A percentile compares a stretch with the other conserved stretches of the same genome.
phyloP scores from a whole-genome alignment of 108 stramenopile species.

The Nitzschia sp. region DNA sequence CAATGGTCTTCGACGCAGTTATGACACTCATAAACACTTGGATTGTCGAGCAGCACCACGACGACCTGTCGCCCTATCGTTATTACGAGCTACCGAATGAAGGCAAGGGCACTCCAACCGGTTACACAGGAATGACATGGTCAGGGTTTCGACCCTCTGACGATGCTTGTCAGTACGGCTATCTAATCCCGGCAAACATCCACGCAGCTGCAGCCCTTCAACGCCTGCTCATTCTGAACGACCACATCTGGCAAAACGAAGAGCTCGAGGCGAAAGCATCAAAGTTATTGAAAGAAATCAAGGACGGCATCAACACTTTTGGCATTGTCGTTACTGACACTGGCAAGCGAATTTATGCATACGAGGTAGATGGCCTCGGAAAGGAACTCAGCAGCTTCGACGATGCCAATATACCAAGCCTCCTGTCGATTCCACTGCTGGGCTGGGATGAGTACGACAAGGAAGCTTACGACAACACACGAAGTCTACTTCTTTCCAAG shows the following conservation, averaged over 20 bases:
- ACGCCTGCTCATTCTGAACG: constrained; percentile 21
- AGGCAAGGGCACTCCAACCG: constrained; percentile 52
- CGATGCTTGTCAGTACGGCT: constrained; percentile 55
- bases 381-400: constrained; percentile 51
- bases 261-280: constrained; percentile 28
- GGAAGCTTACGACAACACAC: constrained; percentile 52
- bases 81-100: constrained; percentile 52
- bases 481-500: constrained; percentile 45
- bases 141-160: constrained; percentile 61
- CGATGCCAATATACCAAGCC: constrained; percentile 80
- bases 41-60: constrained; percentile 65
- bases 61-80: constrained; percentile 52
- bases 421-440: constrained; percentile 64
- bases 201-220: constrained; percentile 54
- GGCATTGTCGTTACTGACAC: constrained; percentile 48
- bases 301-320: constrained; percentile 55
- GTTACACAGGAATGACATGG: constrained; percentile 49
- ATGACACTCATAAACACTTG: constrained; percentile 60
- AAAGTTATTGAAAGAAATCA: constrained; percentile 47
- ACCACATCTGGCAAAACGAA: constrained; percentile 35
- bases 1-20: constrained; percentile 43
- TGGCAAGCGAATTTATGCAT: constrained; percentile 58
- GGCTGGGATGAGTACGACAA: constrained; percentile 38
- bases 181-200: constrained; percentile 71
- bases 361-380: constrained; percentile 84